phyloP scores from a whole-genome alignment of 805 yeast genomes.

The Hyphopichia homilentoma region DNA sequence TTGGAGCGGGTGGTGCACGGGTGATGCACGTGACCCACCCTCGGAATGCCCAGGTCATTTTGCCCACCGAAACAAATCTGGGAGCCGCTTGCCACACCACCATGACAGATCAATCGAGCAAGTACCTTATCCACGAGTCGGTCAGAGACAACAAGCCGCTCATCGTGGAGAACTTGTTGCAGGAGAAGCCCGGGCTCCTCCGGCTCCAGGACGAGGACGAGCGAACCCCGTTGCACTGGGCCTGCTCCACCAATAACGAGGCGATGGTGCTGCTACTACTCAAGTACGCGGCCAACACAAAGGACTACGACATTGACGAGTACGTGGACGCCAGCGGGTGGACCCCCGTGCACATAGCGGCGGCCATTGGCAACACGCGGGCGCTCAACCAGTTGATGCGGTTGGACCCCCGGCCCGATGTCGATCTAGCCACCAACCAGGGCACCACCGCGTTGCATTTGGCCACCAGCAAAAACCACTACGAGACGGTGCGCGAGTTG shows the following conservation, averaged over 20 bases:
- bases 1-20: too few species aligned
- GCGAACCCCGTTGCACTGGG: slow-evolving; percentile 87
- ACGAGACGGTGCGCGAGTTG: slow-evolving; percentile 50
- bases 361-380: slow-evolving; percentile 63
- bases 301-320: slow-evolving; percentile 61
- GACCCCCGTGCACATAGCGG: slow-evolving; percentile 84
- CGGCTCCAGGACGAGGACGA: slow-evolving; percentile 62
- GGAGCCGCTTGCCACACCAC: background rate
- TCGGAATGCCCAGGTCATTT: too few species aligned
- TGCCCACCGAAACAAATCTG: too few species aligned
- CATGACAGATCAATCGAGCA: slow-evolving; percentile 3
- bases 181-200: slow-evolving; percentile 46
- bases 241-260: slow-evolving; percentile 58
- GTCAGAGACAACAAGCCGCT: slow-evolving; percentile 57
- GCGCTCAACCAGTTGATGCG: slow-evolving; percentile 50
- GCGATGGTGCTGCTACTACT: slow-evolving; percentile 46
- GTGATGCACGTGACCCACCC: too few species aligned
- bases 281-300: slow-evolving; percentile 4
- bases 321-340: slow-evolving; percentile 74
- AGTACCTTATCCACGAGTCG: slow-evolving; percentile 51
- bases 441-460: slow-evolving; percentile 76
- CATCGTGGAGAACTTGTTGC: slow-evolving; percentile 49
- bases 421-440: slow-evolving; percentile 56
- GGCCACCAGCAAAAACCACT: slow-evolving; percentile 68
- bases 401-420: slow-evolving; percentile 51